phyloP scores from a whole-genome alignment of 257 asterid species.

The Anisodus tanguticus region DNA sequence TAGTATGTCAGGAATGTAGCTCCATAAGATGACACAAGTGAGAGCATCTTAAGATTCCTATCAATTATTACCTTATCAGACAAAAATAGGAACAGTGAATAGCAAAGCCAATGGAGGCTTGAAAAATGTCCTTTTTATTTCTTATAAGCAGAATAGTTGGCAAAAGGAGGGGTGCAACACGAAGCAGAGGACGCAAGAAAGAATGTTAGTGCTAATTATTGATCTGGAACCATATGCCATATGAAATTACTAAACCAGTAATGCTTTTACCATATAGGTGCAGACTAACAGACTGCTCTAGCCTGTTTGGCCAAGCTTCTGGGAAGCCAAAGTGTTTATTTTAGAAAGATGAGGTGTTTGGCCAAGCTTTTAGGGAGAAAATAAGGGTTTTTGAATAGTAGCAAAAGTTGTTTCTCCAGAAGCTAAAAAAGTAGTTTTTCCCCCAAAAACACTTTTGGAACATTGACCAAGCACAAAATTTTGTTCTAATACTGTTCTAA shows the following conservation, averaged over 20 bases:
- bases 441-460: no score
- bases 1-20: conserved; percentile 4
- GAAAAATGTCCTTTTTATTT: not conserved
- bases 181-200: not conserved
- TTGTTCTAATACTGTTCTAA: no score
- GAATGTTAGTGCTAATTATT: not conserved
- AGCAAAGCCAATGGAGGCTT: conserved; percentile 6
- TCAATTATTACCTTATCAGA: not conserved
- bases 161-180: not conserved
- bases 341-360: no score
- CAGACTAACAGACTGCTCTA: no score
- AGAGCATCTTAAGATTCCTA: conserved; percentile 14
- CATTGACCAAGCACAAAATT: no score
- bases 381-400: no score
- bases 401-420: no score
- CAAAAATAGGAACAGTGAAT: conserved; percentile 12
- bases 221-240: conserved; percentile 19
- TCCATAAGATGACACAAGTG: not conserved
- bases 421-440: no score
- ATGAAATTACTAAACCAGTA: not conserved
- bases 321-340: no score
- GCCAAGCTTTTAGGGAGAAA: no score
- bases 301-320: no score
- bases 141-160: not conserved
- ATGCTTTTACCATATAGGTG: not conserved